These are phyloP conservation scores for Scheffersomyces coipomensis DNA, from an alignment of 805 yeast genomes.

Conservation along the genomic window DNA sequence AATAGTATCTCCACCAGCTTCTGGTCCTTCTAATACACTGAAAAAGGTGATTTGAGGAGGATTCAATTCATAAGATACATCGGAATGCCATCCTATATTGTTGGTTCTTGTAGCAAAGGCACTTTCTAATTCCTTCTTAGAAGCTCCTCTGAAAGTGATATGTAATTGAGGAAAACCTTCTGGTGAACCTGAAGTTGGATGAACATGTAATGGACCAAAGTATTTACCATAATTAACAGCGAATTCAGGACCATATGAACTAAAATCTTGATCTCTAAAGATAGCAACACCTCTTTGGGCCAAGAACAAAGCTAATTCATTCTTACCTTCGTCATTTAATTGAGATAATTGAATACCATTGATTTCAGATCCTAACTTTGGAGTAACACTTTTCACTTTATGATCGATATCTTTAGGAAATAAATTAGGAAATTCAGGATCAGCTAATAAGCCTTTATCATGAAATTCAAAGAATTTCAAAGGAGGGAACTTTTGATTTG, in stretches of 20 bases:
- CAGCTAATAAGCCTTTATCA: slow-evolving; percentile 29
- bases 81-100: slow-evolving; percentile 37
- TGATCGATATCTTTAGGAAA: slow-evolving; percentile 14
- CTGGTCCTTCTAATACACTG: slow-evolving; percentile 35
- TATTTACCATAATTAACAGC: slow-evolving; percentile 23
- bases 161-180: slow-evolving; percentile 31
- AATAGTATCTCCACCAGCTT: slow-evolving; percentile 35
- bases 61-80: slow-evolving; percentile 34
- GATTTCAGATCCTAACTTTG: slow-evolving; percentile 31
- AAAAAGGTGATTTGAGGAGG: slow-evolving; percentile 35
- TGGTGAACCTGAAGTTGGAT: slow-evolving; percentile 22
- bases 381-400: slow-evolving; percentile 21
- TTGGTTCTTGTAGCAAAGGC: slow-evolving; percentile 26
- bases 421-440: slow-evolving; percentile 17
- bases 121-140: slow-evolving; percentile 24
- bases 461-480: slow-evolving; percentile 22
- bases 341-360: slow-evolving; percentile 28
- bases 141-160: slow-evolving; percentile 31
- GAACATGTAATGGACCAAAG: slow-evolving; percentile 19
- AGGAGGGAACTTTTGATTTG: slow-evolving; percentile 26
- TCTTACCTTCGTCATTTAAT: slow-evolving; percentile 23
- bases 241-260: slow-evolving; percentile 40
- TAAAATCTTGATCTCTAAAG: slow-evolving; percentile 31
- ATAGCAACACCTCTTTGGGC: slow-evolving; percentile 36
- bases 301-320: slow-evolving; percentile 29